Conservation (phyloP, 495 filamentous ascomycete species). For the Viridothelium virens region DNA sequence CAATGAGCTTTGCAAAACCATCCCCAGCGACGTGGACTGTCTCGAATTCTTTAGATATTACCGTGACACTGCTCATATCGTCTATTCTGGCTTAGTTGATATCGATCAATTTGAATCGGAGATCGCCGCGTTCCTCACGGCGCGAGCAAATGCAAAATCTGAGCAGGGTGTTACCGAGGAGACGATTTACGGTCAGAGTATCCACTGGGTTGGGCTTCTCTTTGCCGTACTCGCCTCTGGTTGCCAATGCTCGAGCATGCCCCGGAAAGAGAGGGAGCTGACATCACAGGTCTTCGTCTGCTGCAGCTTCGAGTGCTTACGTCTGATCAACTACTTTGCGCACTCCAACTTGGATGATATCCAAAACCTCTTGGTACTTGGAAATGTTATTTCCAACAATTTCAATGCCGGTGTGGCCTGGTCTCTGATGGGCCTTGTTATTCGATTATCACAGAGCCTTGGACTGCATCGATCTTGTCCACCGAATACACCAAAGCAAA, state of each 20-base stretch:
- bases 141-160: constrained; percentile 48
- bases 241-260: constrained; percentile 68
- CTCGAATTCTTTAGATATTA: constrained; percentile 64
- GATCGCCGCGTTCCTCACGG: constrained; percentile 58
- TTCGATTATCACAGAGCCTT: constrained; percentile 51
- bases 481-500: constrained; percentile 35
- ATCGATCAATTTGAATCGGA: constrained; percentile 57
- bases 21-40: constrained; percentile 58
- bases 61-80: constrained; percentile 65
- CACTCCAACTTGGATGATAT: constrained; percentile 52
- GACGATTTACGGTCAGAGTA: constrained; percentile 47
- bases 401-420: constrained; percentile 60
- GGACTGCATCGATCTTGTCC: constrained; percentile 50
- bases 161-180: constrained; percentile 39
- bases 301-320: constrained; percentile 56
- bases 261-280: constrained; percentile 50
- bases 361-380: constrained; percentile 50
- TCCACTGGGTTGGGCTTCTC: constrained; percentile 61
- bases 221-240: constrained; percentile 75
- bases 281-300: constrained; percentile 56
- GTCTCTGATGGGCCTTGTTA: constrained; percentile 51
- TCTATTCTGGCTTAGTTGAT: constrained; percentile 73
- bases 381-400: constrained; percentile 55
- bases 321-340: constrained; percentile 54
- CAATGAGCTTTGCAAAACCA: constrained; percentile 60